A percentile compares a stretch with the other conserved stretches of the same genome.
Conservation (phyloP, 2,329 filamentous ascomycete species). For the Diaporthe nobilis region DNA sequence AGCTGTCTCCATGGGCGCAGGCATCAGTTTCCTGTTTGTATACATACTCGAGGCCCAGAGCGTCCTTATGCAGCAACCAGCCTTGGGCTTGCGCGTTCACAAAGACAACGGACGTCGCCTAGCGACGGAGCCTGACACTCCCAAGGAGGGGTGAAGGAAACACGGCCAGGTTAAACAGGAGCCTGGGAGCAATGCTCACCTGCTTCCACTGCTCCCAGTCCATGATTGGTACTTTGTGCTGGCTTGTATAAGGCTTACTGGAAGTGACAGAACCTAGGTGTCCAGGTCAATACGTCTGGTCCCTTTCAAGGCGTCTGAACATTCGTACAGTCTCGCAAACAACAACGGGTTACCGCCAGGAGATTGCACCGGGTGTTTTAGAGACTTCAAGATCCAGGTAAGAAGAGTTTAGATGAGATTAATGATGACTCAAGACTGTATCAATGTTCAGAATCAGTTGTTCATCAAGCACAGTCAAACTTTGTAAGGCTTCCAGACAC, state of each 20-base stretch:
- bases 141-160: neutral
- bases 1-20: neutral
- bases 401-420: neutral
- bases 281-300: neutral
- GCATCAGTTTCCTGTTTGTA: neutral
- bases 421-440: neutral
- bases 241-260: neutral
- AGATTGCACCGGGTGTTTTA: neutral
- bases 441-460: neutral
- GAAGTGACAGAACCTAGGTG: neutral
- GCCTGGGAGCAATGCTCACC: neutral
- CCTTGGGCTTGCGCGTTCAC: neutral
- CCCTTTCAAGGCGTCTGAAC: no score
- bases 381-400: neutral
- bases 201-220: neutral
- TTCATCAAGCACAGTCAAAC: neutral
- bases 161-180: neutral
- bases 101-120: neutral
- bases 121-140: neutral
- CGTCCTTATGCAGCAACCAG: neutral
- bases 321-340: neutral
- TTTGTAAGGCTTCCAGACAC: neutral
- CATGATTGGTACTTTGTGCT: neutral
- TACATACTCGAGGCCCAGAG: no score
- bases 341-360: no score